Base-by-base conservation (phyloP, 305 asterid species). In the Coffea humblotiana region DNA sequence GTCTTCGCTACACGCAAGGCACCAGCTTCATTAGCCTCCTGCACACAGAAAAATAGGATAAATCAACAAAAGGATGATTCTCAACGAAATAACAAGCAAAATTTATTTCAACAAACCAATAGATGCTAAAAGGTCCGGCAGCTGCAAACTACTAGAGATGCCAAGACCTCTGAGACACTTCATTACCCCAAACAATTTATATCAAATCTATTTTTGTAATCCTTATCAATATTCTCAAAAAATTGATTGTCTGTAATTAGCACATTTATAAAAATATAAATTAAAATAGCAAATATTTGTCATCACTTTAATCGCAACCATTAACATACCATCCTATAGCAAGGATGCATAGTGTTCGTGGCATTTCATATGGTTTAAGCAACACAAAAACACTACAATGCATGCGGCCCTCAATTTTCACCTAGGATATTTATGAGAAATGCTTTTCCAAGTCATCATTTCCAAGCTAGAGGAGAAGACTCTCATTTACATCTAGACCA, bases 11-110 rank as follows among this genome's bases (percentile, higher is more conserved):
- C 71, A 82, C 97, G 97, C 88, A 96, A 87, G 72, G 98, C 99
- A 82, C 99, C 99, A 71, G 98, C 87, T 85, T 96, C 98, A 85
- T 91, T 96, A 67, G 98, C 98, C 86, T 91, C 99, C 98, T 96
- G 90, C 56, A 81, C 29, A 70, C 16, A 77, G 71, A 51, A 72
- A 25, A n/a, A 74, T 25, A 29, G 43, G 25, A 15, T 65, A 7
- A 66, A 54, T 61, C 63, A 70, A 25, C 51, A 71, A 54, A 78
- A 49, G 49, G 54, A 77, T 43, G 43, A 65, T 45, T 23, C 35
- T 63, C 40, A 16, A 60, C 2, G 54, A 54, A 66, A 9, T 13
- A 40, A 58, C 45, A 77, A 29, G 60, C 67, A 60, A 47, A 66
- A 75, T 25, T 51, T 14, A 65, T 71, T 21, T 58, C 7, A 73